These are phyloP conservation scores for Chernovozyma sophiae-reginae DNA, from an alignment of 1,139 yeast genomes.

Conservation along the genomic window DNA sequence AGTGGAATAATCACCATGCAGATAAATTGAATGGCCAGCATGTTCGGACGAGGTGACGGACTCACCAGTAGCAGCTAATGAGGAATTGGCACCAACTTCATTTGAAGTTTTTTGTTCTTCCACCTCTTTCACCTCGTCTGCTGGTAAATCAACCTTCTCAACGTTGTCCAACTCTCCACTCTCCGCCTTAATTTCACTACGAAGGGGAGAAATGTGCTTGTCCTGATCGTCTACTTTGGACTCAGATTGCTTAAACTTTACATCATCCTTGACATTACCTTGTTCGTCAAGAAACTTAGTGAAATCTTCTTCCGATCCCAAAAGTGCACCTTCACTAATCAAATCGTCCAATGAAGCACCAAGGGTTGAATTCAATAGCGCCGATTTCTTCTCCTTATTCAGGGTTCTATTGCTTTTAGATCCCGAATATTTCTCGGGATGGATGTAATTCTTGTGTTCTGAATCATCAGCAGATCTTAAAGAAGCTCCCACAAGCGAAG, in stretches of 20 bases:
- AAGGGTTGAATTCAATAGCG: conserved; percentile 15
- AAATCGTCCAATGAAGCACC: conserved; percentile 53
- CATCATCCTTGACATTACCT: conserved; percentile 50
- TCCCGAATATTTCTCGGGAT: conserved; percentile 38
- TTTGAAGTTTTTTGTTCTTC: background rate
- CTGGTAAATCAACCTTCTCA: background rate
- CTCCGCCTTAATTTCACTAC: background rate
- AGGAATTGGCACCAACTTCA: background rate
- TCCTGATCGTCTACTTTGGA: background rate
- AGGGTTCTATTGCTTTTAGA: conserved; percentile 15
- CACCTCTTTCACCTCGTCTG: background rate
- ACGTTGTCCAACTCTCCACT: background rate
- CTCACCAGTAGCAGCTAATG: conserved; percentile 4
- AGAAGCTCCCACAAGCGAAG: conserved; percentile 56
- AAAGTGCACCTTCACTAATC: conserved; percentile 56
- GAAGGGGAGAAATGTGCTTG: background rate
- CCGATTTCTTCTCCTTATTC: conserved; percentile 12
- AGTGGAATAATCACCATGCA: conserved; percentile 34
- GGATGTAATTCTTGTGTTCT: conserved; percentile 43
- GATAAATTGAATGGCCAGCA: conserved; percentile 12
- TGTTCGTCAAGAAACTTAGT: conserved; percentile 48
- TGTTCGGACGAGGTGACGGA: conserved; percentile 6
- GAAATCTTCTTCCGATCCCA: conserved; percentile 55
- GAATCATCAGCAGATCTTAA: conserved; percentile 51
- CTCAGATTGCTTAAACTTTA: conserved; percentile 19